Percentiles rank a stretch among this genome's conserved stretches.
These are phyloP conservation scores for Aspergillus pseudoterreus DNA, from an alignment of 2,329 filamentous ascomycete genomes.

Conservation along the genomic window DNA sequence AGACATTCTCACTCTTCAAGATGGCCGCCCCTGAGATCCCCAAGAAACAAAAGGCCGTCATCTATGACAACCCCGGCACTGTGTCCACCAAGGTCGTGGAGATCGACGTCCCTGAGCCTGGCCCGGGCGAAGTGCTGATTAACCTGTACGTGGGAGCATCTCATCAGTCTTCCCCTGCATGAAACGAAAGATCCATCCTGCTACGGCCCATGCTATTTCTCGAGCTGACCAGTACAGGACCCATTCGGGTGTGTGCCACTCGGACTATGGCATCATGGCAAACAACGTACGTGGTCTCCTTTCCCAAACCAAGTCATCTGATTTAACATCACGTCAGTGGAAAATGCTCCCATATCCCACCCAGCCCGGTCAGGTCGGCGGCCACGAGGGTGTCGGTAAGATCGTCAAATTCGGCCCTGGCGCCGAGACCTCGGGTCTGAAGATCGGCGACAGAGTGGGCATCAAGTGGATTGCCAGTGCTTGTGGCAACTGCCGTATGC, in stretches of 20 bases:
- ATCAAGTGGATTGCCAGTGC: slow-evolving; percentile 64
- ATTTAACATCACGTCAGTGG: slow-evolving; percentile 41
- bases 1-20: not conserved
- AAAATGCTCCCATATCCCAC: slow-evolving; percentile 57
- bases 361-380: slow-evolving; percentile 60
- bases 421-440: slow-evolving; percentile 53
- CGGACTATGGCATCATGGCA: slow-evolving; percentile 57
- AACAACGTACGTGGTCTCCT: slow-evolving; percentile 30
- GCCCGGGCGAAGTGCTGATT: slow-evolving; percentile 59
- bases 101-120: slow-evolving; percentile 62
- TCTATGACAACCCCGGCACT: slow-evolving; percentile 64
- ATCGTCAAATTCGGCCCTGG: slow-evolving; percentile 64
- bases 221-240: slow-evolving; percentile 39
- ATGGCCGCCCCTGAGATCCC: slow-evolving; percentile 46
- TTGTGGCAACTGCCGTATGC: slow-evolving; percentile 52
- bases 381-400: slow-evolving; percentile 65
- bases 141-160: slow-evolving; percentile 48
- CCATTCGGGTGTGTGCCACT: slow-evolving; percentile 64
- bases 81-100: slow-evolving; percentile 63
- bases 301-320: not conserved
- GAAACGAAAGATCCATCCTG: not conserved
- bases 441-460: slow-evolving; percentile 65
- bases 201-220: not conserved
- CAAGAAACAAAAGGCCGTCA: slow-evolving; percentile 58
- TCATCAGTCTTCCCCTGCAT: not conserved